Conservation (phyloP, 495 filamentous ascomycete species). For the Pseudoneurospora amorphoporcata region DNA sequence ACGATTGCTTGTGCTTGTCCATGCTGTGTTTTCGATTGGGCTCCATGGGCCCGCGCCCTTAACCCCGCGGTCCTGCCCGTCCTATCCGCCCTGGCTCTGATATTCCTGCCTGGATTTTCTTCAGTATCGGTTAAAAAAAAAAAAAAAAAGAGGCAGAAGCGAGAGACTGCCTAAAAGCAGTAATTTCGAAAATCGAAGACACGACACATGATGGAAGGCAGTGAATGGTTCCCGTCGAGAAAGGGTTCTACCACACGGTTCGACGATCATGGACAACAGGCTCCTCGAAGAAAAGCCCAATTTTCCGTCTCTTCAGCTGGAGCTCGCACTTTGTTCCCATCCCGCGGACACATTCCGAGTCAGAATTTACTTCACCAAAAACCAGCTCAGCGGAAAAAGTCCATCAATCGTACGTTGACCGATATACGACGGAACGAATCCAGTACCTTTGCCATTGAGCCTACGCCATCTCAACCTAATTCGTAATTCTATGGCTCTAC, state of each 20-base stretch:
- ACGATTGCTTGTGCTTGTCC: background rate
- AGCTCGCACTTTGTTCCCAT: too few species aligned
- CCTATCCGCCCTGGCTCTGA: background rate
- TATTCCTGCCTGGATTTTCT: background rate
- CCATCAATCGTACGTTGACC: background rate
- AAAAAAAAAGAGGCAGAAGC: background rate
- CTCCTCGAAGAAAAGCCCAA: background rate
- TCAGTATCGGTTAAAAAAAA: background rate
- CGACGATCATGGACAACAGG: background rate
- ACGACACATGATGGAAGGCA: background rate
- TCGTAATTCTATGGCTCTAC: too few species aligned
- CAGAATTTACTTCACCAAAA: too few species aligned
- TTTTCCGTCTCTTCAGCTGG: too few species aligned
- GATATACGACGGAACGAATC: background rate
- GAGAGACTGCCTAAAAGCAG: background rate
- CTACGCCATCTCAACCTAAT: too few species aligned
- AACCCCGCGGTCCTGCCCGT: background rate
- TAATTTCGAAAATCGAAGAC: background rate
- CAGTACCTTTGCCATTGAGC: background rate
- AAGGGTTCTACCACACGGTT: background rate
- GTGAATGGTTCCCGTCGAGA: background rate
- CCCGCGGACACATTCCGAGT: too few species aligned
- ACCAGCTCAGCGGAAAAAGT: too few species aligned
- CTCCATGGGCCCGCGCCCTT: background rate
- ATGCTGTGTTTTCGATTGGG: background rate